phyloP scores from a whole-genome alignment of 192 early-diverging fungal genomes.

The Coemansia sp. region DNA sequence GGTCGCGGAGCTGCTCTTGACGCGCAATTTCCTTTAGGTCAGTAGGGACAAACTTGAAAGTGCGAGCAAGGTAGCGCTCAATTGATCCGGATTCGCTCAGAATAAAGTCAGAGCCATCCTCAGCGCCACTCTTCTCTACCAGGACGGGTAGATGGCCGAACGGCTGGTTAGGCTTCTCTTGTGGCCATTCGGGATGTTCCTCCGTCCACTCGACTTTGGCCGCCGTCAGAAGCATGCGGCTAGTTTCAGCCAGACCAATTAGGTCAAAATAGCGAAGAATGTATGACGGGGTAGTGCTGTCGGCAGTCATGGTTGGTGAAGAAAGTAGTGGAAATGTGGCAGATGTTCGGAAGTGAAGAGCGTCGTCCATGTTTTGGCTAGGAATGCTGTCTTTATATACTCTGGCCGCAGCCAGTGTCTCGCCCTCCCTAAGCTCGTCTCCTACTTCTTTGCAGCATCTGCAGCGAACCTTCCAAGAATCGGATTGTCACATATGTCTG shows the following conservation, averaged over 20 bases:
- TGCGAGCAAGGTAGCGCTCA: constrained; percentile 55
- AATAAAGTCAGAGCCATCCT: constrained; percentile 34
- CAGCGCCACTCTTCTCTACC: constrained; percentile 39
- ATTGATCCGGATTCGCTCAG: constrained; percentile 52
- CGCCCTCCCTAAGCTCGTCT: not conserved
- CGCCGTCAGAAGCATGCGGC: constrained; percentile 49
- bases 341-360: not conserved
- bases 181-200: constrained; percentile 54
- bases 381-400: not conserved
- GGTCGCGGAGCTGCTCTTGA: constrained; percentile 41
- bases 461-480: not conserved
- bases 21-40: constrained; percentile 31
- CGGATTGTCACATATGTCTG: not conserved
- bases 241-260: constrained; percentile 25
- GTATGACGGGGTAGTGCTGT: constrained; percentile 14
- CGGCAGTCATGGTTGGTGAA: not conserved
- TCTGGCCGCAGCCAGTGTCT: not conserved
- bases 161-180: constrained; percentile 52
- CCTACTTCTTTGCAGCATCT: not conserved
- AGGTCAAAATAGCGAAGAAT: constrained; percentile 39
- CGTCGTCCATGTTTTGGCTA: not conserved
- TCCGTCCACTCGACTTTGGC: constrained; percentile 41
- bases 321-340: not conserved
- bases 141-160: constrained; percentile 57
- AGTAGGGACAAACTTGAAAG: constrained; percentile 37